Evolutionary conservation across 495 filamentous ascomycete genomes (phyloP).

Genomic region (Penicillium bovifimosum): DNA sequence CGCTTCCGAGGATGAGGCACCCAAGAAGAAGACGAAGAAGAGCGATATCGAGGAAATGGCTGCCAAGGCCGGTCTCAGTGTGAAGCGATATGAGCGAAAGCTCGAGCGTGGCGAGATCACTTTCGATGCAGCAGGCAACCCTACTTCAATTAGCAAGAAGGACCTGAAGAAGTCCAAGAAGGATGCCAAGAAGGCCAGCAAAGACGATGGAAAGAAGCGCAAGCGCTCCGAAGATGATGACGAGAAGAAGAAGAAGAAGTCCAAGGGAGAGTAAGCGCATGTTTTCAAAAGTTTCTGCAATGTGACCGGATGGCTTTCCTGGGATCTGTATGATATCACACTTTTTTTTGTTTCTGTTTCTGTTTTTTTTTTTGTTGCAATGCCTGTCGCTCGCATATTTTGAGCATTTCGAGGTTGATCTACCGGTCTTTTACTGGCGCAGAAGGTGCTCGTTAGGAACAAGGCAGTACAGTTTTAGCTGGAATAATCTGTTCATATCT

Average conservation of each 20-base stretch:
- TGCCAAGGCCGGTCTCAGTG: slow-evolving; percentile 55
- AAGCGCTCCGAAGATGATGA: slow-evolving; percentile 48
- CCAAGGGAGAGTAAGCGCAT: slow-evolving; percentile 43
- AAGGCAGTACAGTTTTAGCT: slow-evolving; percentile 31
- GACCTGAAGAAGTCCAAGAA: slow-evolving; percentile 71
- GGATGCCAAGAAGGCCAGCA: slow-evolving; percentile 50
- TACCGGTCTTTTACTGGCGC: slow-evolving; percentile 28
- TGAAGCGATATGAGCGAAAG: slow-evolving; percentile 69
- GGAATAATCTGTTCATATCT: slow-evolving; percentile 32
- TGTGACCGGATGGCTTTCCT: slow-evolving; percentile 31
- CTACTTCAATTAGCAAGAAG: slow-evolving; percentile 64
- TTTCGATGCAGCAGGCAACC: slow-evolving; percentile 53
- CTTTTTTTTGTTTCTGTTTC: slow-evolving; percentile 25
- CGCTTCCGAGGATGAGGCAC: slow-evolving; percentile 35
- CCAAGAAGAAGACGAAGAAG: slow-evolving; percentile 42
- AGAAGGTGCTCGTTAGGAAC: slow-evolving; percentile 32
- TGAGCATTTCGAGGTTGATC: slow-evolving; percentile 43
- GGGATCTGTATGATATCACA: slow-evolving; percentile 48
- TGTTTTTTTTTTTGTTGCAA: slow-evolving; percentile 26
- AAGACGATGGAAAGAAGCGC: slow-evolving; percentile 51
- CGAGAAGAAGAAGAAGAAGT: slow-evolving; percentile 57
- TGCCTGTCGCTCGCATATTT: slow-evolving; percentile 30
- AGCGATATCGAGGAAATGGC: slow-evolving; percentile 50
- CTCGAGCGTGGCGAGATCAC: slow-evolving; percentile 62
- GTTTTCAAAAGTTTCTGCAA: slow-evolving; percentile 28